Evolutionary conservation across 108 stramenopile species (phyloP).

Genomic region (Chaetoceros muelleri): DNA sequence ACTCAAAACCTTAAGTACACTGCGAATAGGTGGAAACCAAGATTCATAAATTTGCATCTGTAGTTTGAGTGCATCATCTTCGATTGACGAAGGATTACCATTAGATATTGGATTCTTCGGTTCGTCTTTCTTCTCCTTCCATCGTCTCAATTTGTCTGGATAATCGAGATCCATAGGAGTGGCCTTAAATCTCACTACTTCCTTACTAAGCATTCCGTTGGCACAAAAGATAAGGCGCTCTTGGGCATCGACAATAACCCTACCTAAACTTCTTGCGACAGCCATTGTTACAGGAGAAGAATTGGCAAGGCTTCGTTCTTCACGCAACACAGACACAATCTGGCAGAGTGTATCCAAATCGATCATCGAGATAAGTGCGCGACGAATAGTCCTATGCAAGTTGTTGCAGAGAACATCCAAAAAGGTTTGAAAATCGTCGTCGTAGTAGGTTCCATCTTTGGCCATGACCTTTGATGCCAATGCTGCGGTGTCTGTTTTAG

Average conservation of each 20-base stretch:
- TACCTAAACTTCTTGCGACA: constrained; percentile 67
- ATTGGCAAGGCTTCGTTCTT: constrained; percentile 71
- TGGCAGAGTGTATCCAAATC: constrained; percentile 80
- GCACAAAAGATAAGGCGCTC: constrained; percentile 86
- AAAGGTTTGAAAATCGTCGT: constrained; percentile 66
- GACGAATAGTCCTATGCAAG: constrained; percentile 73
- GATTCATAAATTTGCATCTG: constrained; percentile 71
- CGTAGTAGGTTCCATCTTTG: constrained; percentile 56
- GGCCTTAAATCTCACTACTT: constrained; percentile 78
- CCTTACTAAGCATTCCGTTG: constrained; percentile 53
- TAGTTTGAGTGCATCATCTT: constrained; percentile 49
- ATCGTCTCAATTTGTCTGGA: constrained; percentile 50
- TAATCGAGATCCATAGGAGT: constrained; percentile 67
- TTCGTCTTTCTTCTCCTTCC: constrained; percentile 19
- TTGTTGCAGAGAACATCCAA: constrained; percentile 50
- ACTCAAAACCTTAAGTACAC: constrained; percentile 72
- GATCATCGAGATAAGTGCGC: constrained; percentile 61
- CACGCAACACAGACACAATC: constrained; percentile 72
- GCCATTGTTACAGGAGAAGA: constrained; percentile 57
- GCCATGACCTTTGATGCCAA: constrained; percentile 43
- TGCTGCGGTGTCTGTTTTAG: constrained; percentile 10
- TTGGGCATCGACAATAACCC: constrained; percentile 81
- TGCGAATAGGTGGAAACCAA: constrained; percentile 90
- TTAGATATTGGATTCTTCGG: constrained; percentile 3
- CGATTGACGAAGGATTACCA: constrained; percentile 1